phyloP scores from a whole-genome alignment of 148 eudicot genomes.

The Heliosperma pusillum region DNA sequence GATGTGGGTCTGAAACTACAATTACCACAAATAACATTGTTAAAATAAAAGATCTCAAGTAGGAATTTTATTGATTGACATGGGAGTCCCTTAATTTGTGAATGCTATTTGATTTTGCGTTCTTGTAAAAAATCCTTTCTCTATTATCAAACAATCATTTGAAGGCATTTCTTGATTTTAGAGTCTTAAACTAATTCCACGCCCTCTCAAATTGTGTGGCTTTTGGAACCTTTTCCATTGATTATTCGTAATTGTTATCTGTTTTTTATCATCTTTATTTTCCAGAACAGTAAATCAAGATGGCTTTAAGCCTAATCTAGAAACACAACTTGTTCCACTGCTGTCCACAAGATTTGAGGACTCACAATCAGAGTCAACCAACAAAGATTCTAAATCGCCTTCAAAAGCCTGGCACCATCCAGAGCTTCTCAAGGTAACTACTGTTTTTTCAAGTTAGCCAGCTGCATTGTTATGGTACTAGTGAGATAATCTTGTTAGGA shows the following conservation, averaged over 20 bases:
- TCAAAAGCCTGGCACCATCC: conserved; percentile 73
- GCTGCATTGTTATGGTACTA: background rate
- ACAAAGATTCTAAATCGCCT: conserved; percentile 35
- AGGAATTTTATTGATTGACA: background rate
- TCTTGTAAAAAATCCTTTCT: background rate
- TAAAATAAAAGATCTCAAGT: background rate
- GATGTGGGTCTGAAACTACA: background rate
- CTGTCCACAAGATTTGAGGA: conserved; percentile 64
- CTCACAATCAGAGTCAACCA: conserved; percentile 40
- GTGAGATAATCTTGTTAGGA: background rate
- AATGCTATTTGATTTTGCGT: background rate
- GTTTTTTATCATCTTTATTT: conserved; percentile 15
- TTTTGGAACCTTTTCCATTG: background rate
- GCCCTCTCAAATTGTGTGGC: background rate
- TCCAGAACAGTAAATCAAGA: conserved; percentile 83
- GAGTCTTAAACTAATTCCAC: background rate
- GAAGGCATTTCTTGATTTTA: background rate
- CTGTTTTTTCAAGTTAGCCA: conserved; percentile 14
- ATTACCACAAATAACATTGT: background rate
- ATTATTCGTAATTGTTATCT: background rate
- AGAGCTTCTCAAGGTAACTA: conserved; percentile 71
- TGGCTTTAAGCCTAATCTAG: conserved; percentile 95
- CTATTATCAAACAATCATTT: background rate
- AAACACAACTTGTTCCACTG: conserved; percentile 86
- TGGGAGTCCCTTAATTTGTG: background rate